phyloP scores from a whole-genome alignment of 2,329 filamentous ascomycete species.

The Mycosphaerella arachidis region DNA sequence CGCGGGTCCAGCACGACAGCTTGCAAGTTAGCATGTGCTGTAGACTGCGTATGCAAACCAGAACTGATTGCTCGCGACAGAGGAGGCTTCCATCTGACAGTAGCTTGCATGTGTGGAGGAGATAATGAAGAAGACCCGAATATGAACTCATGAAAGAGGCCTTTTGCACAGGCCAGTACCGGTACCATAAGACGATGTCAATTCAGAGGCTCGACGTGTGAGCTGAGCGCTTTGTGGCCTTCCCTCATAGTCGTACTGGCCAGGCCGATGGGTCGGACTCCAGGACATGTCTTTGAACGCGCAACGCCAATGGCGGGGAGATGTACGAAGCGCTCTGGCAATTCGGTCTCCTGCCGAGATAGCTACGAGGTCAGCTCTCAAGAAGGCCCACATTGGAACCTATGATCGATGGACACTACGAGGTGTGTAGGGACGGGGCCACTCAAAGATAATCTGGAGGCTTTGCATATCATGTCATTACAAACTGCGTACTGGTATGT shows the following conservation, averaged over 20 bases:
- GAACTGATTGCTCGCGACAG: background rate
- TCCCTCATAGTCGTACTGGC: background rate
- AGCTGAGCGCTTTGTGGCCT: background rate
- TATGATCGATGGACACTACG: too few relatives aligned
- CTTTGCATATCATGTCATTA: background rate
- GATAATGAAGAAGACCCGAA: background rate
- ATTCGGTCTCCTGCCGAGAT: too few relatives aligned
- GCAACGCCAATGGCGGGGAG: background rate
- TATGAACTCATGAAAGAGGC: background rate
- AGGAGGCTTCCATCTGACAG: background rate
- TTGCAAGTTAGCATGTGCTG: background rate
- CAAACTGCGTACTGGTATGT: constrained; percentile 32
- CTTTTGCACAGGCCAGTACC: background rate
- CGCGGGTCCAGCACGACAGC: background rate
- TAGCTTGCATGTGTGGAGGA: background rate
- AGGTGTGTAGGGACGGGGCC: background rate
- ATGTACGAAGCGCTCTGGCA: background rate
- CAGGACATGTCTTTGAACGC: background rate
- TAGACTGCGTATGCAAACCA: background rate
- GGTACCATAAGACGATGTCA: too few relatives aligned
- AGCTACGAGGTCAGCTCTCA: too few relatives aligned
- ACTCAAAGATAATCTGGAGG: background rate
- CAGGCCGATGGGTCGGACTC: background rate
- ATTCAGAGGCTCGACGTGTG: background rate
- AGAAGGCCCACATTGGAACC: too few relatives aligned